Evolutionary conservation across 2,329 filamentous ascomycete species (phyloP), one percentile per base, ranked within the genome.

Genomic region (Beauveria brongniartii): DNA sequence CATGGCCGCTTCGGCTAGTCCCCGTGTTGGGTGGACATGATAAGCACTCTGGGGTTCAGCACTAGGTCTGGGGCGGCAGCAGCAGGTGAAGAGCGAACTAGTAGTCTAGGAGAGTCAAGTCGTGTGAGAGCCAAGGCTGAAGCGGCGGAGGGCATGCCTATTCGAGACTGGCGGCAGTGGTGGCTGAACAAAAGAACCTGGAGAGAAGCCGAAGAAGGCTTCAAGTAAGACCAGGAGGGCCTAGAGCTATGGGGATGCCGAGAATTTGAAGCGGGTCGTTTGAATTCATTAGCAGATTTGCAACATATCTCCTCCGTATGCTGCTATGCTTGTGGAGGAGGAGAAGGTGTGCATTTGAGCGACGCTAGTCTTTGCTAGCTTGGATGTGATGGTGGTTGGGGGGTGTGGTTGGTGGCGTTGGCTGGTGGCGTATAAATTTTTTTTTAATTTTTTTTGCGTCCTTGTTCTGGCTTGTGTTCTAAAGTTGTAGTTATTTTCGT

Each of bases 71-170:
- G 48, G 48, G 22, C 51, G 51, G 3, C 34, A 37, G 34, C 34
- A 20, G 24, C 46, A 48, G 16, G 26, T 55, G 9, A 22, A 46
- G 44, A 46, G 44, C 3, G 20, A 20, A 20, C 44, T 3, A 22
- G 37, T 16, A n/a, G n/a, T 20, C 34, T 30, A 9, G 6, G 16
- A 28, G 26, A 54, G 47, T 44, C 28, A 60, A 37, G 30, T 37
- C 5, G 50, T 24, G 28, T 30, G 50, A 54, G 57, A 41, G 65
- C 66, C 64, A 67, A 65, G 66, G 50, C 63, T 47, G 47, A 47
- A 62, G 63, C 55, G 60, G 64, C 66, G 66, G 66, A 65, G 63
- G 59, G 55, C 61, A 63, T 67, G 30, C 66, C 63, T 55, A 59
- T 63, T 66, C 61, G 40, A 61, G 66, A 48, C 51, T 63, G 62